Evolutionary conservation across 2,329 filamentous ascomycete species (phyloP).

Genomic region (Colletotrichum cordylinicola): DNA sequence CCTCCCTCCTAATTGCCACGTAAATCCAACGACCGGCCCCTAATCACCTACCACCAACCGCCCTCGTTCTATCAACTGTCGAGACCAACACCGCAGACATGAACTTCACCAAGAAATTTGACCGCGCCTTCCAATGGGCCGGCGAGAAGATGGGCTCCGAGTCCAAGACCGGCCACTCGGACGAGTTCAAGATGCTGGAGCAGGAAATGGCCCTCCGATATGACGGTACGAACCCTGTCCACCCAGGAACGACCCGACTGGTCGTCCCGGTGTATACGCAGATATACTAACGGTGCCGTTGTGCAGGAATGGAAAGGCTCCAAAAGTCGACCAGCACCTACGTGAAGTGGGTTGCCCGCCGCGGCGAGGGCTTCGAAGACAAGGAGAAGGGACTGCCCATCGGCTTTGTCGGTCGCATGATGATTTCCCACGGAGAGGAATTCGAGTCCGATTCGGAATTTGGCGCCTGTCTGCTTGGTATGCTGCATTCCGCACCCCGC

Average conservation of each 20-base stretch:
- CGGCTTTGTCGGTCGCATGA: slow-evolving; percentile 80
- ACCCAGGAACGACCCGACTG: neutral
- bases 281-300: slow-evolving; percentile 8
- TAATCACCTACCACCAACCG: neutral
- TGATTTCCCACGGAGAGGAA: slow-evolving; percentile 90
- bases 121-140: slow-evolving; percentile 97
- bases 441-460: slow-evolving; percentile 92
- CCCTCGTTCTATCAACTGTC: neutral
- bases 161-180: slow-evolving; percentile 82
- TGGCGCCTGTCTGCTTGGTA: slow-evolving; percentile 81
- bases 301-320: slow-evolving; percentile 85
- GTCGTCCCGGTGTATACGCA: neutral
- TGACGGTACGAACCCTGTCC: slow-evolving; percentile 68
- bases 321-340: slow-evolving; percentile 87
- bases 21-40: neutral
- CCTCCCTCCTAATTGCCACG: neutral
- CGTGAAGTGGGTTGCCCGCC: slow-evolving; percentile 85
- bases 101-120: slow-evolving; percentile 82
- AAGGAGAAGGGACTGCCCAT: slow-evolving; percentile 86
- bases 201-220: slow-evolving; percentile 88
- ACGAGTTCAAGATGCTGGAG: slow-evolving; percentile 91
- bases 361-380: slow-evolving; percentile 79
- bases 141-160: slow-evolving; percentile 95
- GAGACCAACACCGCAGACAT: slow-evolving; percentile 36
- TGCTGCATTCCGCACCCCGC: slow-evolving; percentile 30